Conservation (phyloP, 1,284 basidiomycete species). For the Flammula alnicola region DNA sequence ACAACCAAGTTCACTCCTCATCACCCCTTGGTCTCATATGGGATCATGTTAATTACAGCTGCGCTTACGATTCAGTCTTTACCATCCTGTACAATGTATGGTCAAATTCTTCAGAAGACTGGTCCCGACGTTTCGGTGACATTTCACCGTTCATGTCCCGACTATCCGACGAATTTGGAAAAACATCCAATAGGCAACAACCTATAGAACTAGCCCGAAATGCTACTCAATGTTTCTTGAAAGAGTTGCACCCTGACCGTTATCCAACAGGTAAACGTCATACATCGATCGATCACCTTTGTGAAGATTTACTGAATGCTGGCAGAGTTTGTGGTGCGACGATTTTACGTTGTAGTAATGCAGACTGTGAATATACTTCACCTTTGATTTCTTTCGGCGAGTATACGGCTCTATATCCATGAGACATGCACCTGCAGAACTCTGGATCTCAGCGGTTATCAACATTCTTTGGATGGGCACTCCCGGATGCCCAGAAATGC, state of each 20-base stretch:
- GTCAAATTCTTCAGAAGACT: conserved; percentile 3
- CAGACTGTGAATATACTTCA: too few species aligned
- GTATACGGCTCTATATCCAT: too few species aligned
- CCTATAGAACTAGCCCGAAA: not conserved
- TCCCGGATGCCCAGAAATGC: not conserved
- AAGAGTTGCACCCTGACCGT: too few species aligned
- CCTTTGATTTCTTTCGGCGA: too few species aligned
- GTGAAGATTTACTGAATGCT: too few species aligned
- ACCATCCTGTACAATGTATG: conserved; percentile 22
- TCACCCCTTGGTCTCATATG: conserved; percentile 11
- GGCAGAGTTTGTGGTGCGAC: too few species aligned
- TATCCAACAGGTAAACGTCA: not conserved
- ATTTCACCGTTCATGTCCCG: not conserved
- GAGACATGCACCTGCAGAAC: too few species aligned
- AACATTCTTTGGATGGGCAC: not conserved
- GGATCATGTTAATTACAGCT: conserved; percentile 24
- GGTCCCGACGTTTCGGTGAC: conserved; percentile 1
- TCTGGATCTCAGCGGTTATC: not conserved
- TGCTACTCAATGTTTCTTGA: not conserved
- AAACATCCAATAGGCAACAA: too few species aligned
- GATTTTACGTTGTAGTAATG: too few species aligned
- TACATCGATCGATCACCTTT: not conserved
- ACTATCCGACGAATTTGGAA: not conserved
- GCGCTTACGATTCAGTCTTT: conserved; percentile 23
- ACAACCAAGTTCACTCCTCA: not conserved